Percentiles rank a stretch among this genome's conserved stretches.
These are phyloP conservation scores for Lodderomyces jiufengensis DNA, from an alignment of 1,139 yeast species.

Conservation along the genomic window DNA sequence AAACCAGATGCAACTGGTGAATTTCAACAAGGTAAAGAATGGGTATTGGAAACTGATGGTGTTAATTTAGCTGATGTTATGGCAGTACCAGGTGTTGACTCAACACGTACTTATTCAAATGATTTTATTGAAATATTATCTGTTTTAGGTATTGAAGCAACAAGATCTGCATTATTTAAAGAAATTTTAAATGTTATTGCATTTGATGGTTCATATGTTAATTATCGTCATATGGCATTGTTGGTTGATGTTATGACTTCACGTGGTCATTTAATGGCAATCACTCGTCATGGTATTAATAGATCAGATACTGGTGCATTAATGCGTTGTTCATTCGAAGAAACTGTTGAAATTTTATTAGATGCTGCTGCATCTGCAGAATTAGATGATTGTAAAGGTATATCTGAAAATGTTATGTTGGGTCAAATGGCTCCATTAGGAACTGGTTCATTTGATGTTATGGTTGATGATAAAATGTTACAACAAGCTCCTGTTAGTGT, in stretches of 20 bases:
- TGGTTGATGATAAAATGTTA: slow-evolving; percentile 88
- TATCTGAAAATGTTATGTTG: slow-evolving; percentile 93
- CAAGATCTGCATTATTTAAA: slow-evolving; percentile 87
- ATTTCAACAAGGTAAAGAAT: slow-evolving; percentile 82
- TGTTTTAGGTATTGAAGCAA: slow-evolving; percentile 97
- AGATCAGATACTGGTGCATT: slow-evolving; percentile 98
- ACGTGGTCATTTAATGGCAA: slow-evolving; percentile 97
- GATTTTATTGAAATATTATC: slow-evolving; percentile 94
- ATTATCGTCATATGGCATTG: slow-evolving; percentile 96
- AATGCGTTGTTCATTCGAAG: slow-evolving; percentile 99
- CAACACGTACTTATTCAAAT: slow-evolving; percentile 86
- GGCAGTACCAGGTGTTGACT: slow-evolving; percentile 92
- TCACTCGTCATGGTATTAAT: slow-evolving; percentile 99
- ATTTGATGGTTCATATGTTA: slow-evolving; percentile 98
- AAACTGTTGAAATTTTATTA: slow-evolving; percentile 93
- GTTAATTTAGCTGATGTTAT: slow-evolving; percentile 93
- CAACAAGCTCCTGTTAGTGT: slow-evolving; percentile 59
- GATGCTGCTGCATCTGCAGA: slow-evolving; percentile 99
- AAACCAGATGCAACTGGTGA: slow-evolving; percentile 83
- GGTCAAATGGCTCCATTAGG: slow-evolving; percentile 99
- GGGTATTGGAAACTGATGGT: slow-evolving; percentile 99
- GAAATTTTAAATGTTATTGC: slow-evolving; percentile 97
- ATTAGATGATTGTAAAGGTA: slow-evolving; percentile 97
- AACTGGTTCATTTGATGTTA: slow-evolving; percentile 96
- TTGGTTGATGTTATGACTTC: slow-evolving; percentile 98